phyloP scores from a whole-genome alignment of 495 filamentous ascomycete genomes.

The Staphylotrichum longicolle region DNA sequence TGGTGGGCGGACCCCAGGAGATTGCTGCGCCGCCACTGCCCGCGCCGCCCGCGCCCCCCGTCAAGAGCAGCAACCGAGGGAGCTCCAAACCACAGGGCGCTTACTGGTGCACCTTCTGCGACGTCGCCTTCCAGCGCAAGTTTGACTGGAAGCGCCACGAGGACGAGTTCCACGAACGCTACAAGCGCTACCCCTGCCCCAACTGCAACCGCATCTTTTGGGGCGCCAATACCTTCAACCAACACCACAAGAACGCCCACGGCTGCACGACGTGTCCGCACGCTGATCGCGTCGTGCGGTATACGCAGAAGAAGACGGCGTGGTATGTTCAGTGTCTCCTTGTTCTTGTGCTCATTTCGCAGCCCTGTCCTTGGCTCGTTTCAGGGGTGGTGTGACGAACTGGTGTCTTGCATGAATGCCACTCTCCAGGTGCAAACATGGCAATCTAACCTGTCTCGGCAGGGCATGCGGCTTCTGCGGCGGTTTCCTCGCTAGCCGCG shows the following conservation, averaged over 20 bases:
- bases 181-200: constrained; percentile 50
- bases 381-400: not conserved
- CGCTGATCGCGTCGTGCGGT: constrained; percentile 45
- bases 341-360: not conserved
- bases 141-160: constrained; percentile 55
- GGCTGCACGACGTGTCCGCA: constrained; percentile 51
- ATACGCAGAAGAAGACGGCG: constrained; percentile 34
- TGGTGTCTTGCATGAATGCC: constrained; percentile 21
- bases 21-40: constrained; percentile 16
- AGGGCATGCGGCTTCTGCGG: constrained; percentile 52
- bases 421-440: constrained; percentile 25
- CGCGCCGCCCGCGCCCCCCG: constrained; percentile 21
- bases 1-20: constrained; percentile 15
- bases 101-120: constrained; percentile 54
- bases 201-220: constrained; percentile 51
- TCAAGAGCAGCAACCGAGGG: constrained; percentile 33
- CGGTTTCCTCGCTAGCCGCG: constrained; percentile 44
- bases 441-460: constrained; percentile 5
- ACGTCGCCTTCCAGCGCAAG: constrained; percentile 51
- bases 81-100: constrained; percentile 36
- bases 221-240: constrained; percentile 51
- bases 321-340: constrained; percentile 23
- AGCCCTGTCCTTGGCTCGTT: not conserved
- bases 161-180: constrained; percentile 53
- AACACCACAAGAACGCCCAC: constrained; percentile 52